phyloP scores from a whole-genome alignment of 345 rosid species.

The Toxicodendron radicans region DNA sequence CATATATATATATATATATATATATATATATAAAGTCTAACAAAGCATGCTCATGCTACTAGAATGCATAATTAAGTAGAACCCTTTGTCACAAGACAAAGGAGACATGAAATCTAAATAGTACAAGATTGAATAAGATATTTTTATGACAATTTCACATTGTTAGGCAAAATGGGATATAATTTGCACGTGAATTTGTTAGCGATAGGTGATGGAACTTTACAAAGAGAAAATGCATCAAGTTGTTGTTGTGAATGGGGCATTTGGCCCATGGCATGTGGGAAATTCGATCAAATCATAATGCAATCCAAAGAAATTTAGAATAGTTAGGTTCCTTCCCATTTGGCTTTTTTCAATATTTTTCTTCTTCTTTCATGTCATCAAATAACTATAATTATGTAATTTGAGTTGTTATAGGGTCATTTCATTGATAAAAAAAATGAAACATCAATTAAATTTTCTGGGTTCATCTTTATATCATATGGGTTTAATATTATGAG shows the following conservation, averaged over 20 bases:
- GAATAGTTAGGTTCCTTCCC: neutral
- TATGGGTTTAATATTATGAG: too few species aligned
- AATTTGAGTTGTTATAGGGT: too few species aligned
- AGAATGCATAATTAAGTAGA: neutral
- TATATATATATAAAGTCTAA: neutral
- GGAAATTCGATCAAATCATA: neutral
- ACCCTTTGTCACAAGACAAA: neutral
- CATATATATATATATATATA: too few species aligned
- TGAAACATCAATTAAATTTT: too few species aligned
- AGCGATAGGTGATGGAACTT: neutral
- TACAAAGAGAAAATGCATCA: neutral
- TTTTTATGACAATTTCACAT: neutral
- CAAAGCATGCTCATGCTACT: neutral
- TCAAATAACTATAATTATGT: too few species aligned
- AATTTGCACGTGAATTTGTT: neutral
- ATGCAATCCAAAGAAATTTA: neutral
- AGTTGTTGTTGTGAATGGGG: neutral
- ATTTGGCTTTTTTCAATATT: too few species aligned
- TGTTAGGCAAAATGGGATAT: neutral
- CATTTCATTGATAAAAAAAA: too few species aligned
- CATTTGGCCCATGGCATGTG: neutral
- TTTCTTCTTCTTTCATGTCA: neutral
- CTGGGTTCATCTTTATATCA: too few species aligned
- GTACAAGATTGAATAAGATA: neutral
- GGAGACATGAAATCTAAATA: neutral